phyloP scores from a whole-genome alignment of 192 early-diverging fungal genomes.

The Podila horticola region DNA sequence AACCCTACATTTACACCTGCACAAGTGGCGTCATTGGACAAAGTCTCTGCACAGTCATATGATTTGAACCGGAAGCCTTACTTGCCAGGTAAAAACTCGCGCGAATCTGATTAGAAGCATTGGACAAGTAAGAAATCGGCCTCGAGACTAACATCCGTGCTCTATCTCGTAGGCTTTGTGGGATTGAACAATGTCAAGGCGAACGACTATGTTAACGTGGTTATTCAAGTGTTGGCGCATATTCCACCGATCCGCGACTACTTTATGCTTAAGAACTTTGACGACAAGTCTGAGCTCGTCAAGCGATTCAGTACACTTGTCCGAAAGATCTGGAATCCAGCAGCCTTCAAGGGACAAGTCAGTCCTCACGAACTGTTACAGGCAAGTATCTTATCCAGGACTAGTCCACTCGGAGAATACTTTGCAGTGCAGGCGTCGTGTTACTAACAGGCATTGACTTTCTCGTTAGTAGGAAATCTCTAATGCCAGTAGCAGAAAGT shows the following conservation, averaged over 20 bases:
- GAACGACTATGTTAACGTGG: constrained; percentile 95
- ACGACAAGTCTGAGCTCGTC: constrained; percentile 67
- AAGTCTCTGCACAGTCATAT: constrained; percentile 62
- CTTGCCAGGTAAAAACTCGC: constrained; percentile 67
- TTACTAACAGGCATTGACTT: background rate
- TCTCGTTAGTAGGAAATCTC: constrained; percentile 72
- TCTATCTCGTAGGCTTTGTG: constrained; percentile 74
- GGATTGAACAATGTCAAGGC: constrained; percentile 95
- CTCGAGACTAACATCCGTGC: background rate
- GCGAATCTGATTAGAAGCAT: background rate
- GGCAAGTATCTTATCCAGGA: constrained; percentile 46
- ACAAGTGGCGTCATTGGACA: constrained; percentile 78
- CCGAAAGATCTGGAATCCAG: constrained; percentile 93
- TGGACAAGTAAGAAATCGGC: background rate
- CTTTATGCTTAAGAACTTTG: constrained; percentile 74
- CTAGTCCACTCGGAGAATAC: too few relatives aligned
- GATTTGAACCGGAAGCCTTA: constrained; percentile 91
- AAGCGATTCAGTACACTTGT: constrained; percentile 81
- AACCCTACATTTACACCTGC: constrained; percentile 79
- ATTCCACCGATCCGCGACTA: constrained; percentile 86
- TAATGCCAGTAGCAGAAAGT: constrained; percentile 81
- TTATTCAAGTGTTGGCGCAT: constrained; percentile 89
- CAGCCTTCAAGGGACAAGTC: constrained; percentile 93
- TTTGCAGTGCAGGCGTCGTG: too few relatives aligned
- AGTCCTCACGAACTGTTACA: constrained; percentile 96